Percentiles rank a stretch among this genome's conserved stretches.
Conservation (phyloP, 2,329 filamentous ascomycete species). For the Beauveria rudraprayagi region DNA sequence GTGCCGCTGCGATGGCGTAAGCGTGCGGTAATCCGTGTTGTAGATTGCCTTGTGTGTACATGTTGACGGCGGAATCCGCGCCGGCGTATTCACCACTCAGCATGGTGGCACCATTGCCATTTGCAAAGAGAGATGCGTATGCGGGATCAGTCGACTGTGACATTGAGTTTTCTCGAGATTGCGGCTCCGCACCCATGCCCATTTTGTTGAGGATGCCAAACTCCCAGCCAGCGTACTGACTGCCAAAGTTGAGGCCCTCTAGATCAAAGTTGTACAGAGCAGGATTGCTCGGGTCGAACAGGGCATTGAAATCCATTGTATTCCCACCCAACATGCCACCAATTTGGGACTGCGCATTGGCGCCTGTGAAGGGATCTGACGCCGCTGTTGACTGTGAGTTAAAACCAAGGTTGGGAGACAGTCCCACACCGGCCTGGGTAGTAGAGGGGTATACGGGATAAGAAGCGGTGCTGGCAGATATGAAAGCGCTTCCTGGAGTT, state of each 20-base stretch:
- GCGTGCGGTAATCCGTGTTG: constrained; percentile 57
- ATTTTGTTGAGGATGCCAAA: constrained; percentile 96
- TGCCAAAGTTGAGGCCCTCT: constrained; percentile 80
- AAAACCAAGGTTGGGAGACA: constrained; percentile 47
- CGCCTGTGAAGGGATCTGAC: constrained; percentile 60
- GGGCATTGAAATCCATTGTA: constrained; percentile 44
- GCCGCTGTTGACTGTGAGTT: constrained; percentile 64
- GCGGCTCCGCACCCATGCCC: constrained; percentile 67
- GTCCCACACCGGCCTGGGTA: constrained; percentile 34
- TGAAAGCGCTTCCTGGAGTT: constrained; percentile 37
- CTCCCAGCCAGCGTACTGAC: constrained; percentile 90
- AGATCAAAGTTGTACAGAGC: constrained; percentile 94
- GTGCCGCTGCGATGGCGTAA: constrained; percentile 55
- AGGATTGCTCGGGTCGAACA: constrained; percentile 88
- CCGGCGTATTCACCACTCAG: constrained; percentile 46
- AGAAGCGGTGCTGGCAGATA: constrained; percentile 35
- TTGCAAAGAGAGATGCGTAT: constrained; percentile 41
- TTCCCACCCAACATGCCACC: constrained; percentile 43
- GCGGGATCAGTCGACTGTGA: constrained; percentile 32
- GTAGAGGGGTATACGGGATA: constrained; percentile 44
- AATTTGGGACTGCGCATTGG: constrained; percentile 39
- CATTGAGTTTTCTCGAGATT: constrained; percentile 55
- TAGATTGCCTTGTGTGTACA: constrained; percentile 49
- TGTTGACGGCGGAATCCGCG: constrained; percentile 40
- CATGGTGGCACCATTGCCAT: constrained; percentile 36